Evolutionary conservation across 2,329 filamentous ascomycete species (phyloP).

Genomic region (Coniochaeta sp.): DNA sequence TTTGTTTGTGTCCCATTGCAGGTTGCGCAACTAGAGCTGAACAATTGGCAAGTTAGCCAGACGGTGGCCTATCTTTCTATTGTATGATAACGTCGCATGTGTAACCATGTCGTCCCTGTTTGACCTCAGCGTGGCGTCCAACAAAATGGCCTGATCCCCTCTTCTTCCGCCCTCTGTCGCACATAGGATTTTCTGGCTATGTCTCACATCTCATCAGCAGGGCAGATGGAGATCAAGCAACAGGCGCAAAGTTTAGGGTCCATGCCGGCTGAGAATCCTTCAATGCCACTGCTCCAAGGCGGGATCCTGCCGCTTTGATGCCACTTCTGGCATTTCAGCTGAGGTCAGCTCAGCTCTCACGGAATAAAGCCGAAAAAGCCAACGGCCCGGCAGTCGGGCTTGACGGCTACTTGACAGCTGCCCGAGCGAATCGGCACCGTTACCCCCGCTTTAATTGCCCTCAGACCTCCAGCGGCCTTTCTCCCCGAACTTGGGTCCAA

Average conservation of each 20-base stretch:
- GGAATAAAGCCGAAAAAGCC: too few relatives aligned
- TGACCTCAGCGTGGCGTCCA: background rate
- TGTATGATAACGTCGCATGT: background rate
- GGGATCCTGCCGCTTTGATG: background rate
- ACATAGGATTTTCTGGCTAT: background rate
- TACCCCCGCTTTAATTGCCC: background rate
- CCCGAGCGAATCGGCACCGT: background rate
- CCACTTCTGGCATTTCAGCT: too few relatives aligned
- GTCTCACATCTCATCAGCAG: background rate
- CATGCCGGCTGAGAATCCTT: background rate
- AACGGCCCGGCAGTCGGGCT: too few relatives aligned
- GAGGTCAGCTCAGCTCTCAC: background rate
- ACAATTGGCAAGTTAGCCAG: background rate
- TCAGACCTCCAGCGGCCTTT: background rate
- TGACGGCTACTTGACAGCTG: background rate
- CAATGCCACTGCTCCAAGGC: background rate
- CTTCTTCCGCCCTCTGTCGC: background rate
- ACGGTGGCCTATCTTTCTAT: background rate
- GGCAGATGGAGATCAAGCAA: background rate
- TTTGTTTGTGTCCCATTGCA: background rate
- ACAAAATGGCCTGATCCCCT: background rate
- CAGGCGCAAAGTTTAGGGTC: background rate
- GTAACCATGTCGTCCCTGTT: background rate
- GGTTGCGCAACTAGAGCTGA: background rate
- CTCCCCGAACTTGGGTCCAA: background rate